Evolutionary conservation across 2,329 filamentous ascomycete species (phyloP), one percentile per base, ranked within the genome.

Genomic region (Beauveria rudraprayagi): DNA sequence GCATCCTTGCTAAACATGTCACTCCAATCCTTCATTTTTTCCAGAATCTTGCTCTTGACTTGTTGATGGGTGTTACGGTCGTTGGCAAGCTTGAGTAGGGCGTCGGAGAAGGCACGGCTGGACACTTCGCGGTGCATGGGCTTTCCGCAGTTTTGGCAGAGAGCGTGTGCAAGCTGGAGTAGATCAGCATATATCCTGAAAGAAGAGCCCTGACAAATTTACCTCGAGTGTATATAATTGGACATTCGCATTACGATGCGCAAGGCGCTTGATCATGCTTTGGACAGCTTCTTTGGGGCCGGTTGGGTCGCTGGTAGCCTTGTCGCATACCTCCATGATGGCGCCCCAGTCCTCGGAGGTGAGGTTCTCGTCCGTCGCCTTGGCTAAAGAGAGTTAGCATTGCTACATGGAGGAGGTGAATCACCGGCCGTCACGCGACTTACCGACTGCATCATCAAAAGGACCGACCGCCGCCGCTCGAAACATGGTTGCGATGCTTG

Each of bases 281-380:
- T 91, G 89, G 60, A 95, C 90, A 16, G 87, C 91, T 77, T 95
- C 90, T 78, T 93, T 93, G 66, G 90, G 83, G 28, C 83, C 83
- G 67, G 82, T 83, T 60, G 72, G 66, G 64, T 85, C 82, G 67
- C 73, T 73, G 22, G 76, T 71, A 47, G 84, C 83, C 65, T 83
- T 83, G 72, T 85, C 83, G 76, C 83, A 85, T 56, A 86, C 80
- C 70, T 85, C 82, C 72, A 86, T 82, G 69, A 86, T 86, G 69
- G 82, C 82, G 53, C 79, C 81, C 84, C 84, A 87, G 72, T 87
- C 84, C 71, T 95, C 84, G 34, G 88, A 89, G 24, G 92, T 97
- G 69, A 97, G 84, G 76, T 97, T 99, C 82, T 99, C 94, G 76
- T 99, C 94, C 61, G 94, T 99, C 71, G 94, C 92, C 78, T 85